Base-by-base conservation (phyloP, 108 stramenopile species). In the Cylindrotheca fusiformis region DNA sequence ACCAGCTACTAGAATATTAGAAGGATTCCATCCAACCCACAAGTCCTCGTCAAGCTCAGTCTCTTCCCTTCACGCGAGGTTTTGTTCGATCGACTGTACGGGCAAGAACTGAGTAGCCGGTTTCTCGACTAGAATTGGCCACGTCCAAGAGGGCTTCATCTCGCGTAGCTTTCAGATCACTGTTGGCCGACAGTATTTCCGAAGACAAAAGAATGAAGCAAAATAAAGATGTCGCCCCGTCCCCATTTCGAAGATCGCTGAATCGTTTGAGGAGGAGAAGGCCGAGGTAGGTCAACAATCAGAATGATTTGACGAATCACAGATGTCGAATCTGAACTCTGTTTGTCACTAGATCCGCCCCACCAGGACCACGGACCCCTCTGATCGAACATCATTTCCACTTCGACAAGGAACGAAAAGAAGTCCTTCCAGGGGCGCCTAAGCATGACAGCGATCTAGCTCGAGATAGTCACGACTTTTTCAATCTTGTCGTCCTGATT, bases 381-480 rank as follows among this genome's bases (percentile, higher is more conserved):
- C 47, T 69, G 27, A 36, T 87, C 27, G 85, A 88, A 55, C 75
- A 88, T 55, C 87, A 91, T 53, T 90, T 77, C 63, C 70, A 79
- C 17, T 80, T 89, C 10, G 87, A 87, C 62, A 62, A 68, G 0
- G 74, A 78, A 5, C 65, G 60, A 4, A 62, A 52, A 46, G 58
- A 70, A 4, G 62, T 88, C n/a, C 67, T 94, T 14, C 92, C 89
- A 8, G 92, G 92, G 46, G 72, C 85, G 0, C 87, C 85, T 4
- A 76, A 70, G 24, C 79, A 81, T 48, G 85, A 85, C 58, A 81
- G 82, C 31, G 83, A 94, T 57, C 83, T 66, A 67, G 72, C 78
- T 5, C 63, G 90, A 49, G 90, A 91, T 63, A 31, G 68, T 10
- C 93, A 94, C 54, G 93, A 94, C 69, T 91, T 89, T 61, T 94